These are phyloP conservation scores for Tremellales sp. DNA, from an alignment of 1,284 basidiomycete genomes.

Conservation along the genomic window DNA sequence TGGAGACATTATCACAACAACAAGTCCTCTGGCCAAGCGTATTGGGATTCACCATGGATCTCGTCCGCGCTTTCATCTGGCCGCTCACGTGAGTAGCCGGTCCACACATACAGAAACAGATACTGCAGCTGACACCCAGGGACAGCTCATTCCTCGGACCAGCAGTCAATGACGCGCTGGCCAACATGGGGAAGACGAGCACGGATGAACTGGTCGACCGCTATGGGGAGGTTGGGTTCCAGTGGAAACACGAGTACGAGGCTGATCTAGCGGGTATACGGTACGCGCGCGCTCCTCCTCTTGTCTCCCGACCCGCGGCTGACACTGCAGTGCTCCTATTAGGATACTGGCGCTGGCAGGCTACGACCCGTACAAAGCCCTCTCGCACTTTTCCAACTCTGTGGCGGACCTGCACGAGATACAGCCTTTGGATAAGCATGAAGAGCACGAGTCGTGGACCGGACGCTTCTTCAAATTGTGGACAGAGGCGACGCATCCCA, in stretches of 20 bases:
- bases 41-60: conserved; percentile 68
- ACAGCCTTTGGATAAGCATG: conserved; percentile 19
- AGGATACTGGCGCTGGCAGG: conserved; percentile 82
- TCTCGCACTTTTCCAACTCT: conserved; percentile 33
- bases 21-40: conserved; percentile 76
- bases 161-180: conserved; percentile 84
- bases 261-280: conserved; percentile 81
- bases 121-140: not conserved
- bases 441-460: conserved; percentile 16
- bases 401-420: conserved; percentile 39
- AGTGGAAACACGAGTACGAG: conserved; percentile 73
- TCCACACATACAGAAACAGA: not conserved
- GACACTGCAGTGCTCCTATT: not conserved
- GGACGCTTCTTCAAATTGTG: conserved; percentile 41
- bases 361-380: conserved; percentile 63
- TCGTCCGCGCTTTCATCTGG: conserved; percentile 71
- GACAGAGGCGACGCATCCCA: conserved; percentile 56
- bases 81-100: conserved; percentile 60
- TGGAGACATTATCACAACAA: conserved; percentile 77
- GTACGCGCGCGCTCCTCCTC: conserved; percentile 47
- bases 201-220: conserved; percentile 67
- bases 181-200: conserved; percentile 68
- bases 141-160: conserved; percentile 72
- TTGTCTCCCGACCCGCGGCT: not conserved
- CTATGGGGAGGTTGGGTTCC: conserved; percentile 56